phyloP scores from a whole-genome alignment of 306 rosid species.

The Bauhinia variegata region DNA sequence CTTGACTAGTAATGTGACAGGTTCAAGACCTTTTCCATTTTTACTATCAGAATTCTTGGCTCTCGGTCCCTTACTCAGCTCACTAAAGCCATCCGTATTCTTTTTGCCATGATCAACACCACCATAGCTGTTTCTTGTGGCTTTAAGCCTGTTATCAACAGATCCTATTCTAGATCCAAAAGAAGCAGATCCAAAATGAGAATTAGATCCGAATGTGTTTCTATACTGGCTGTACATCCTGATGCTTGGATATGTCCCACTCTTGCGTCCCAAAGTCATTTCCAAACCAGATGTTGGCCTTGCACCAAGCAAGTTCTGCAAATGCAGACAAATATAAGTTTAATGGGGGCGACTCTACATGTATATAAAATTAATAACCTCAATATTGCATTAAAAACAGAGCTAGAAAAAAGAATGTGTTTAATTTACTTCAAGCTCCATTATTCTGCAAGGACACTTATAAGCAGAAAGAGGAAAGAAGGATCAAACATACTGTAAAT shows the following conservation, averaged over 20 bases:
- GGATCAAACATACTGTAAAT: constrained; percentile 39
- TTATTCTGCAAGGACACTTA: constrained; percentile 4
- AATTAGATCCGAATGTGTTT: too few species aligned
- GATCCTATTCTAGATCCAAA: constrained; percentile 41
- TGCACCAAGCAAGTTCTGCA: constrained; percentile 45
- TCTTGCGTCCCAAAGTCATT: constrained; percentile 41
- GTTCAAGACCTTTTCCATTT: constrained; percentile 31
- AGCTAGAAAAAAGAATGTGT: not conserved
- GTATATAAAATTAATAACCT: not conserved
- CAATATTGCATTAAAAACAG: not conserved
- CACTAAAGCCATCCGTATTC: constrained; percentile 41
- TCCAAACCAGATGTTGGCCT: constrained; percentile 42
- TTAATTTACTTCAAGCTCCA: constrained; percentile 9
- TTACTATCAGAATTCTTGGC: constrained; percentile 40
- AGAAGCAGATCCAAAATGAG: constrained; percentile 48
- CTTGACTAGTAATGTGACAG: constrained; percentile 43
- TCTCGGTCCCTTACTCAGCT: constrained; percentile 61
- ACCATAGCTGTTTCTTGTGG: constrained; percentile 23
- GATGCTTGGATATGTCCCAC: constrained; percentile 43
- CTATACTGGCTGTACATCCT: constrained; percentile 35
- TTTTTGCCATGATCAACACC: constrained; percentile 29
- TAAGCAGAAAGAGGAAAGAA: not conserved
- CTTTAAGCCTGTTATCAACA: constrained; percentile 25
- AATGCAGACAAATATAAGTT: not conserved
- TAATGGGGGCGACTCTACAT: not conserved